Conservation (phyloP, 2,329 filamentous ascomycete species). For the Didymella keratinophila region DNA sequence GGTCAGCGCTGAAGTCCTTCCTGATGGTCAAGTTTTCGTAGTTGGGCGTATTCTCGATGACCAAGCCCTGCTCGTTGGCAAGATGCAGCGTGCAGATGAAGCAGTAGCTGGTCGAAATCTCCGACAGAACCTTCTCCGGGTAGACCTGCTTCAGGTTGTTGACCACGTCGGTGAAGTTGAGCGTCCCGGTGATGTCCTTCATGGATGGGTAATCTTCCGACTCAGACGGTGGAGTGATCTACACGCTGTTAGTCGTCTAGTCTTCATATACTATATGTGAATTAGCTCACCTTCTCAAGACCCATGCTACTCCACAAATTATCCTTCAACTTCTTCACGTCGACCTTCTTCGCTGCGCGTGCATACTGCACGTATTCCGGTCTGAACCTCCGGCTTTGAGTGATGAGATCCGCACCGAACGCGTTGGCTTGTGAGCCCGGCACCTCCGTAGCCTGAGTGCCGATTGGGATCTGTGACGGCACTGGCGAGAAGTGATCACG, state of each 20-base stretch:
- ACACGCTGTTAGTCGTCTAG: conserved; percentile 15
- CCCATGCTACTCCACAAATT: conserved; percentile 72
- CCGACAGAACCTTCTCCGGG: conserved; percentile 82
- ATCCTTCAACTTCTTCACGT: conserved; percentile 69
- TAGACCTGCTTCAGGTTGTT: conserved; percentile 88
- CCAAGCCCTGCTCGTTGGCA: conserved; percentile 89
- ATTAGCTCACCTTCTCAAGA: conserved; percentile 51
- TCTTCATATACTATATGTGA: neutral
- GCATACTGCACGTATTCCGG: conserved; percentile 73
- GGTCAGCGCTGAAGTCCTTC: conserved; percentile 56
- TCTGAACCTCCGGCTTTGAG: conserved; percentile 65
- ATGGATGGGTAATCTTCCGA: conserved; percentile 39
- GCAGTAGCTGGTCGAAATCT: conserved; percentile 92
- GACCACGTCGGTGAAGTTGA: conserved; percentile 93
- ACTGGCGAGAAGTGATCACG: conserved; percentile 79
- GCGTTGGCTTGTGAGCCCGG: conserved; percentile 63
- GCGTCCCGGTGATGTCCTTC: conserved; percentile 59
- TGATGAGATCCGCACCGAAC: conserved; percentile 69
- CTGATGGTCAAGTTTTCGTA: conserved; percentile 59
- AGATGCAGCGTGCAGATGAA: conserved; percentile 93
- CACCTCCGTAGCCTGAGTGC: conserved; percentile 53
- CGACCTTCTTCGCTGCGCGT: conserved; percentile 71
- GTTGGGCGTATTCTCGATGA: conserved; percentile 70
- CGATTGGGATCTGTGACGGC: conserved; percentile 58
- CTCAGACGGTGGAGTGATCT: conserved; percentile 34